phyloP scores from a whole-genome alignment of 2,329 filamentous ascomycete species.

The Cytospora mali region DNA sequence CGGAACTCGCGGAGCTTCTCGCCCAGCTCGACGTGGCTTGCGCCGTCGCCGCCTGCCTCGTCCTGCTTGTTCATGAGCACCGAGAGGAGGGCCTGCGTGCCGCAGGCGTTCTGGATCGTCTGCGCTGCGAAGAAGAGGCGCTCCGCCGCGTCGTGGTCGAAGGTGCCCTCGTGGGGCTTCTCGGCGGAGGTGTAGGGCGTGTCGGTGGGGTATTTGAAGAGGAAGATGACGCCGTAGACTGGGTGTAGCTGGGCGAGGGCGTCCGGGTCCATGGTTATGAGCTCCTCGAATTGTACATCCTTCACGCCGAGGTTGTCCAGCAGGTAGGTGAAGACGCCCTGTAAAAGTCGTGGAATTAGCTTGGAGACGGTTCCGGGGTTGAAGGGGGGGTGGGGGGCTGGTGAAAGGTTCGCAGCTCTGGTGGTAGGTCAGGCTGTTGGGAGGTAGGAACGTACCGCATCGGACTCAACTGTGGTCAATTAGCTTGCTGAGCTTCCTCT shows the following conservation, averaged over 20 bases:
- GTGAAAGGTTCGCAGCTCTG: conserved; percentile 31
- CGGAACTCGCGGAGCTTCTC: conserved; percentile 73
- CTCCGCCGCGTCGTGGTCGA: conserved; percentile 74
- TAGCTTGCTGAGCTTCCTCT: neutral
- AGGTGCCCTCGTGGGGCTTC: conserved; percentile 77
- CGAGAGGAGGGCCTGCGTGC: conserved; percentile 90
- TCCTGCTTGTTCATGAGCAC: conserved; percentile 84
- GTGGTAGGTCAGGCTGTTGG: conserved; percentile 30
- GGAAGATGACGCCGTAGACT: conserved; percentile 95
- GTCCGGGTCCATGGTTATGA: conserved; percentile 83
- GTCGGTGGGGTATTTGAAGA: conserved; percentile 92
- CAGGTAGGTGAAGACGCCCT: conserved; percentile 96
- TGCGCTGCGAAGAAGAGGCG: conserved; percentile 92
- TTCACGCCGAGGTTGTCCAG: conserved; percentile 89
- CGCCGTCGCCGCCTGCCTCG: conserved; percentile 33
- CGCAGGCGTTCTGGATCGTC: conserved; percentile 98
- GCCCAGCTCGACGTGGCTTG: conserved; percentile 69
- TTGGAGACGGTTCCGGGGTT: conserved; percentile 24
- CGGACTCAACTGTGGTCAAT: conserved; percentile 71
- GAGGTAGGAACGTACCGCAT: conserved; percentile 68
- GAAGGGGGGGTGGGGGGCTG: neutral
- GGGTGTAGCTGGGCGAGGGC: conserved; percentile 71
- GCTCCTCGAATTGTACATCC: conserved; percentile 95
- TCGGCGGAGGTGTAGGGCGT: conserved; percentile 60
- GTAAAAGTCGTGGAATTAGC: conserved; percentile 13